Percentiles rank a stretch among this genome's conserved stretches.
Evolutionary conservation across 805 yeast genomes (phyloP).

Genomic region (Zygosaccharomyces lentus): DNA sequence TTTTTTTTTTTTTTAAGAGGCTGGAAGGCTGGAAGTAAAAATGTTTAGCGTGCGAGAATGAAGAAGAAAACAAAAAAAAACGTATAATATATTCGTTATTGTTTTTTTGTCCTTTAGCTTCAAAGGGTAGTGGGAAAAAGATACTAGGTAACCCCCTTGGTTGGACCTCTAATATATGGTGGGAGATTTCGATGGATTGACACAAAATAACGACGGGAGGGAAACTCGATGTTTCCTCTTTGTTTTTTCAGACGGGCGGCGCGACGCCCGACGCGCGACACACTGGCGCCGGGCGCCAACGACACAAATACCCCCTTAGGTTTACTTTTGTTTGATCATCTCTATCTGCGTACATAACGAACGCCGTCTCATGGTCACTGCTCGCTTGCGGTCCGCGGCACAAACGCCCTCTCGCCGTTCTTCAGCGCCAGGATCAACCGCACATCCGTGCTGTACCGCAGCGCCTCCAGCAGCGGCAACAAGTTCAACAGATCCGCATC

Average conservation of each 20-base stretch:
- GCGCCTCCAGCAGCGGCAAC: conserved; percentile 56
- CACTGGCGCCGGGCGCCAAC: conserved; percentile 2
- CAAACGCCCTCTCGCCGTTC: conserved; percentile 45
- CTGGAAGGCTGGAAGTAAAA: no score
- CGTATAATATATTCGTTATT: no score
- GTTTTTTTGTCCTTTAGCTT: no score
- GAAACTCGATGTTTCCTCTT: background rate
- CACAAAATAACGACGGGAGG: background rate
- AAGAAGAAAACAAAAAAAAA: no score
- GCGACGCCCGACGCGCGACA: no score
- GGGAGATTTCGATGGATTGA: background rate
- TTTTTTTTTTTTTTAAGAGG: no score
- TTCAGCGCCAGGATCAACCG: conserved; percentile 70
- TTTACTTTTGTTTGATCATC: background rate
- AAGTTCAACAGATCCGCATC: conserved; percentile 79
- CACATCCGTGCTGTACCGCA: conserved; percentile 81
- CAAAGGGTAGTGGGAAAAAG: no score
- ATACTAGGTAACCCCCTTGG: no score
- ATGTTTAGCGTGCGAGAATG: no score
- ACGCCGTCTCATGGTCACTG: background rate
- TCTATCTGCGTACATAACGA: no score
- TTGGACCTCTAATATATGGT: background rate
- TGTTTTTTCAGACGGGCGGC: background rate
- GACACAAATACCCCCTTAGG: background rate
- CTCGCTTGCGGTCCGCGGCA: background rate